Evolutionary conservation across 306 rosid genomes (phyloP).

Genomic region (Oemleria cerasiformis): DNA sequence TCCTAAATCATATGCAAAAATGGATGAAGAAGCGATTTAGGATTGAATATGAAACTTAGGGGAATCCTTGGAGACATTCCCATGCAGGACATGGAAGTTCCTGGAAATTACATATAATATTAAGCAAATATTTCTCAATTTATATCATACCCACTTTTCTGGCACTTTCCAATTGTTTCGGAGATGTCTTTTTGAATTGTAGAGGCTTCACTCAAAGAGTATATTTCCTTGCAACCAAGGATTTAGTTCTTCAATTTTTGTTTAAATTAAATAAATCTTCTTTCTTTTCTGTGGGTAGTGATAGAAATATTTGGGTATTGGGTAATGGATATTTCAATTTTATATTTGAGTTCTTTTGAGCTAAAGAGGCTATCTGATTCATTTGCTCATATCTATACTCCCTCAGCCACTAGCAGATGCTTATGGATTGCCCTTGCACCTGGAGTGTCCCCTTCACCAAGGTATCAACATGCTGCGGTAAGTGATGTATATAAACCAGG

Average conservation of each 20-base stretch:
- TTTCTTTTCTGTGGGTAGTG: neutral
- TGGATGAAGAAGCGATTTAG: neutral
- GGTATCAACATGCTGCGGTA: constrained; percentile 99
- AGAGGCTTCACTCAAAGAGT: neutral
- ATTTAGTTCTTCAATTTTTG: neutral
- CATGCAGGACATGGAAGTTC: neutral
- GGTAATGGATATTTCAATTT: too few relatives aligned
- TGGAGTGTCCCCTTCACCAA: constrained; percentile 96
- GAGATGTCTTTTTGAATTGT: neutral
- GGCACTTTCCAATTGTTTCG: neutral
- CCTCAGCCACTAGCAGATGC: constrained; percentile 89
- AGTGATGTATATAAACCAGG: constrained; percentile 36
- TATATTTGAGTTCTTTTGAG: neutral
- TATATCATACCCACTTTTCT: neutral
- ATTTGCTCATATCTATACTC: constrained; percentile 25
- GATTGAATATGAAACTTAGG: neutral
- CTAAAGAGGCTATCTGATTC: constrained; percentile 3
- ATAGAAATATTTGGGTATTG: neutral
- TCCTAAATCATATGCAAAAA: neutral
- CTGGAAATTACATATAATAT: neutral
- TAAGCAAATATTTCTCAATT: neutral
- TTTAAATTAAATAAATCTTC: neutral
- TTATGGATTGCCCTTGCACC: constrained; percentile 97
- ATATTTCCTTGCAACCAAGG: neutral
- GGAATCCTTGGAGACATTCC: neutral